These are phyloP conservation scores for Plantago lanceolata DNA, from an alignment of 305 asterid genomes.

Conservation along the genomic window DNA sequence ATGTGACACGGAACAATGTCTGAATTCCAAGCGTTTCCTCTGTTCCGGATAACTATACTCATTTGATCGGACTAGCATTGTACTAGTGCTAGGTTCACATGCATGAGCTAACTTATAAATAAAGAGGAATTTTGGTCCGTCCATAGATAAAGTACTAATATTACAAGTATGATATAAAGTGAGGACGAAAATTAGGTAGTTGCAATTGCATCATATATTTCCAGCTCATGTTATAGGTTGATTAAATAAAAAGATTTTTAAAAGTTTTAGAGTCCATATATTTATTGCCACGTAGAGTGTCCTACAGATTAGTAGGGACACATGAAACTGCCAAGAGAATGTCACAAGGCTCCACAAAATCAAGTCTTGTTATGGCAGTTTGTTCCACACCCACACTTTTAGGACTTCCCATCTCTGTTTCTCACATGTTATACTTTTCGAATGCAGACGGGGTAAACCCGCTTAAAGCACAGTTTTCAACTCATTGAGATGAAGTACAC, in stretches of 20 bases:
- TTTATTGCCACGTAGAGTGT: conserved; percentile 16
- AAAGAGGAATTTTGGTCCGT: conserved; percentile 22
- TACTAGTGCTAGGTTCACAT: conserved; percentile 16
- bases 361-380: conserved; percentile 43
- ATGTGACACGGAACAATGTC: no score
- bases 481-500: no score
- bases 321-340: conserved; percentile 32
- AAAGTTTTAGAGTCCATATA: conserved; percentile 4
- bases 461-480: no score
- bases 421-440: no score
- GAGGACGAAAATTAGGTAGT: conserved; percentile 42
- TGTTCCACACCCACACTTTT: neutral
- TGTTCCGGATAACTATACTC: no score
- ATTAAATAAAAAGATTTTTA: neutral
- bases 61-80: neutral
- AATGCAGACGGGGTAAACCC: neutral
- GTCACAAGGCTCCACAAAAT: conserved; percentile 40
- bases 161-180: neutral
- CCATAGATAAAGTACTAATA: neutral
- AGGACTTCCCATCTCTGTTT: no score
- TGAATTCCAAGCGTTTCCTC: no score
- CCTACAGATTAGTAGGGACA: conserved; percentile 19
- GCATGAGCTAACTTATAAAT: conserved; percentile 19
- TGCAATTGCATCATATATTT: conserved; percentile 23
- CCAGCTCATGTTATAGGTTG: neutral